Evolutionary conservation across 2,329 filamentous ascomycete species (phyloP).

Genomic region (Colletotrichum horii): DNA sequence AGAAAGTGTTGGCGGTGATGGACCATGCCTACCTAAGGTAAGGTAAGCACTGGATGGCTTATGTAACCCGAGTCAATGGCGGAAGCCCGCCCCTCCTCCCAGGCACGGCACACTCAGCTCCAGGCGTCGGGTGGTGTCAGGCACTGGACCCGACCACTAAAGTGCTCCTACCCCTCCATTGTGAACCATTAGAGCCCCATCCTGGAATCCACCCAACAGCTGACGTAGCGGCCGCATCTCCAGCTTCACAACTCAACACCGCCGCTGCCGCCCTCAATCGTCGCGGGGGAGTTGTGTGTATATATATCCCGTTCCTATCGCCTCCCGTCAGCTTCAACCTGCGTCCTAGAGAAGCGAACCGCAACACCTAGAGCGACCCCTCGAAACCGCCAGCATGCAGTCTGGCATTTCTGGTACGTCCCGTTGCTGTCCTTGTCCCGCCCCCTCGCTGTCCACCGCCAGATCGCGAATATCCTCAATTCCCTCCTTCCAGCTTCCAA

Average conservation of each 20-base stretch:
- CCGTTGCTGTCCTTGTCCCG: not conserved
- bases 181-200: not conserved
- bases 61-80: not conserved
- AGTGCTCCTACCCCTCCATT: not conserved
- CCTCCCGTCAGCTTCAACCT: not conserved
- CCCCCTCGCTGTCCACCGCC: not conserved
- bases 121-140: too few relatives aligned
- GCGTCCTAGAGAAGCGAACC: not conserved
- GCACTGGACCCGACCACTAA: too few relatives aligned
- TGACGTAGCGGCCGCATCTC: constrained; percentile 13
- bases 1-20: not conserved
- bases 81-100: not conserved
- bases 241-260: not conserved
- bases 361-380: not conserved
- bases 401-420: constrained; percentile 75
- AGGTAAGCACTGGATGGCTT: not conserved
- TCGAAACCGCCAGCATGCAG: constrained; percentile 60
- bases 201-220: constrained; percentile 5
- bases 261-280: not conserved
- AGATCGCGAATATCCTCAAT: not conserved
- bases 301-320: not conserved
- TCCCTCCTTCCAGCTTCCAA: not conserved
- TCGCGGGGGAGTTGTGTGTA: not conserved
- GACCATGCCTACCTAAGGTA: too few relatives aligned
- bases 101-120: too few relatives aligned